phyloP scores from a whole-genome alignment of 73 alveolate species.

The Paraurostyla sp. region DNA sequence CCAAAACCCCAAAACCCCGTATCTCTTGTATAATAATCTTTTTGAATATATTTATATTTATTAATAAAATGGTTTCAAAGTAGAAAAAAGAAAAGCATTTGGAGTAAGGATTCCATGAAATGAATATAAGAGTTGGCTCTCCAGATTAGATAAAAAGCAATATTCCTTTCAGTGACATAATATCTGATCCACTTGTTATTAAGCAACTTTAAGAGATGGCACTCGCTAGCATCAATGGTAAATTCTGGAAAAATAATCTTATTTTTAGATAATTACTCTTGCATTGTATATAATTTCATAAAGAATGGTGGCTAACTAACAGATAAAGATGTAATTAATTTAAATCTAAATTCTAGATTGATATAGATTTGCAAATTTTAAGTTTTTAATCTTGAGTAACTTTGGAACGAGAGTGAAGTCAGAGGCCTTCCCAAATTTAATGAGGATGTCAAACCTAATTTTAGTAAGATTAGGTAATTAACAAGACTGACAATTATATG shows the following conservation, averaged over 20 bases:
- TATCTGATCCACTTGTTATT: conserved; percentile 33
- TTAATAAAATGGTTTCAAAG: neutral
- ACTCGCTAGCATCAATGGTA: conserved; percentile 51
- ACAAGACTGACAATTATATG: conserved; percentile 49
- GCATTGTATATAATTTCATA: conserved; percentile 32
- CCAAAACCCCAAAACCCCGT: no score
- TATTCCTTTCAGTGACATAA: neutral
- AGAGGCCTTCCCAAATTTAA: conserved; percentile 55
- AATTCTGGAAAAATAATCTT: neutral
- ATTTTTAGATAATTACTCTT: neutral
- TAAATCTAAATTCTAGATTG: neutral
- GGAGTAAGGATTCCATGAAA: conserved; percentile 38
- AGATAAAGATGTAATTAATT: conserved; percentile 51
- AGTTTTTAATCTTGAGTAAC: conserved; percentile 38
- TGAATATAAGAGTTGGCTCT: conserved; percentile 56
- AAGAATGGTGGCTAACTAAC: conserved; percentile 56
- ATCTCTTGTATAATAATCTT: no score
- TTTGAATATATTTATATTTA: no score
- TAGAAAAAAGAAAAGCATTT: neutral
- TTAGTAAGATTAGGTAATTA: conserved; percentile 5
- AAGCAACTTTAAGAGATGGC: conserved; percentile 48
- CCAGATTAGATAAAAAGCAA: neutral
- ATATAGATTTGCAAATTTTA: conserved; percentile 37
- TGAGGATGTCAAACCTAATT: conserved; percentile 46
- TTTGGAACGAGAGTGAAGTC: conserved; percentile 44